phyloP scores from a whole-genome alignment of 495 filamentous ascomycete genomes.

The Amorphotheca resinae region DNA sequence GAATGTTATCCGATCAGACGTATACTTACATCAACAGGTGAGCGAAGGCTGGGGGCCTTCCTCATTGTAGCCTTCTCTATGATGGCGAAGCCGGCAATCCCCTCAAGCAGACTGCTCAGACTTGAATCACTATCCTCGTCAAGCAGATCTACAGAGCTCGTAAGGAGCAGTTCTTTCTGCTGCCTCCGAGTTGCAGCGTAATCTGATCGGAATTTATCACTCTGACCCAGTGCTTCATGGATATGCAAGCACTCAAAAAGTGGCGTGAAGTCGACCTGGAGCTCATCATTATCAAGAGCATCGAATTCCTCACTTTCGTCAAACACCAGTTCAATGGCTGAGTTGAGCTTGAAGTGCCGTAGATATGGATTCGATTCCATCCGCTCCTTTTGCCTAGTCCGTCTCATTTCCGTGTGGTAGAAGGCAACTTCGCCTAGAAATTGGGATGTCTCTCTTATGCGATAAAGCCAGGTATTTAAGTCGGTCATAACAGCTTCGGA shows the following conservation, averaged over 20 bases:
- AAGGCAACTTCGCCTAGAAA: constrained; percentile 95
- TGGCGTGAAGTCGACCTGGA: constrained; percentile 88
- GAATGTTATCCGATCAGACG: not conserved
- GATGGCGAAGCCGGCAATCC: constrained; percentile 93
- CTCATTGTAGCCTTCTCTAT: constrained; percentile 90
- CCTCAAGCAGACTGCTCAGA: constrained; percentile 76
- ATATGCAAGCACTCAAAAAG: constrained; percentile 95
- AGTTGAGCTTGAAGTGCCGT: constrained; percentile 80
- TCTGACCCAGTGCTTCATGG: constrained; percentile 86
- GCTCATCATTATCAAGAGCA: constrained; percentile 82
- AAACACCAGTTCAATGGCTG: constrained; percentile 85
- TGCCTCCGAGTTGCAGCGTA: constrained; percentile 81
- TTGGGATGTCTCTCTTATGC: constrained; percentile 89
- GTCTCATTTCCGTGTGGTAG: constrained; percentile 83
- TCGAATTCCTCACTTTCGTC: constrained; percentile 95
- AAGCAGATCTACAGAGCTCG: constrained; percentile 53
- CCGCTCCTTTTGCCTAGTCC: constrained; percentile 69
- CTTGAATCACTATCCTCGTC: constrained; percentile 56
- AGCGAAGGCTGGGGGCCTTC: constrained; percentile 66
- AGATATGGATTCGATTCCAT: constrained; percentile 58
- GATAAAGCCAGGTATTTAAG: constrained; percentile 93
- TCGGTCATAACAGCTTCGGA: constrained; percentile 95
- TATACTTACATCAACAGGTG: constrained; percentile 62
- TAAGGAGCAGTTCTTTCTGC: constrained; percentile 84
- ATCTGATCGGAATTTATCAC: constrained; percentile 76